Evolutionary conservation across 2,329 filamentous ascomycete species (phyloP).

Genomic region (Biscogniauxia mediterranea): DNA sequence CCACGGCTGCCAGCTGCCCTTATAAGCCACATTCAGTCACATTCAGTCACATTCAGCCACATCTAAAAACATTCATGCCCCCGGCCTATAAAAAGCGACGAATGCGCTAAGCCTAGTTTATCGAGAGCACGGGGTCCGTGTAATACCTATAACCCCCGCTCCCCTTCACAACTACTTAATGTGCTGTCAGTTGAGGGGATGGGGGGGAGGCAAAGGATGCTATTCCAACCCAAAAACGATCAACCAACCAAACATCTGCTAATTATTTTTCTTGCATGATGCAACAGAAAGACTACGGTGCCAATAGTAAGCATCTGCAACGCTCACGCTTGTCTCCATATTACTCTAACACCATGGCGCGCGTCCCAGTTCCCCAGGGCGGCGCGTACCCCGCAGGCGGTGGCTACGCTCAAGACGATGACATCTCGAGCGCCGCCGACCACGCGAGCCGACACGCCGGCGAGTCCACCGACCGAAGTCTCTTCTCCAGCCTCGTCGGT

Average conservation of each 20-base stretch:
- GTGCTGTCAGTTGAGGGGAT: background rate
- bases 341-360: conserved; percentile 1
- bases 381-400: conserved; percentile 34
- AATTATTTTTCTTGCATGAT: background rate
- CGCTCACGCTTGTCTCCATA: too few species aligned
- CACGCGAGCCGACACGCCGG: conserved; percentile 48
- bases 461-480: conserved; percentile 43
- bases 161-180: background rate
- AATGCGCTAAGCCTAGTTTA: too few species aligned
- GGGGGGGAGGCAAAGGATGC: background rate
- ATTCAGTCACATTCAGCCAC: too few species aligned
- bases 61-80: too few species aligned
- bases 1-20: too few species aligned
- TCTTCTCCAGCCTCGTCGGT: conserved; percentile 50
- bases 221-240: background rate
- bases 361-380: conserved; percentile 28
- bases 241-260: background rate
- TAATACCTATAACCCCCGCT: too few species aligned
- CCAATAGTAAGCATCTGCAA: conserved; percentile 19
- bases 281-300: conserved; percentile 16
- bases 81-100: too few species aligned
- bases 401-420: conserved; percentile 43
- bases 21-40: too few species aligned
- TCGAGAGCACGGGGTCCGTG: too few species aligned
- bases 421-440: conserved; percentile 47